Base-by-base conservation (phyloP, 2,329 filamentous ascomycete species). In the Trichoderma koningii region DNA sequence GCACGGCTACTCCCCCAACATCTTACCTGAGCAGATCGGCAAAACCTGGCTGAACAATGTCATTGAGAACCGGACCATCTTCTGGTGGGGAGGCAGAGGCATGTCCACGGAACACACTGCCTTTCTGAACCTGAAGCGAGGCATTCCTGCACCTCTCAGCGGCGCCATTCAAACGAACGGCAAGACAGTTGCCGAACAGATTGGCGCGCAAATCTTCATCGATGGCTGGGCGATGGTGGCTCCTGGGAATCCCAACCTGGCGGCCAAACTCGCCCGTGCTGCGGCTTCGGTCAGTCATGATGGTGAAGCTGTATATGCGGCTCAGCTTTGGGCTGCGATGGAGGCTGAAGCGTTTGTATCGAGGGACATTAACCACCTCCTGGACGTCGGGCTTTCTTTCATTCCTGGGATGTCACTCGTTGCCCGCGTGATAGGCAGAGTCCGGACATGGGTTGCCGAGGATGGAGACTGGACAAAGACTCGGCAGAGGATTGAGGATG, bases 41-140 rank as follows among this genome's bases (percentile, higher is more conserved):
- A 61, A 65, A 53, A 67, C 66, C 10, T 68, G 66, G 66, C 52
- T 68, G 9, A 68, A 68, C 15, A 41, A 68, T 28, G 52, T 68
- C 23, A 59, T 68, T 38, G 65, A 68, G 47, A 53, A 68, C 10
- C 70, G 69, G 1, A 73, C 74, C 5, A 69, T 77, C 53, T 74
- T 78, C 44, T 78, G 76, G 76, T 78, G 76, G 76, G 76, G 76
- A 5, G 77, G 77, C 14, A 70, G 70, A 10, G 77, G 77, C 5
- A 71, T 78, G 7, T 76, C 73, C 1, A 78, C 77, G 0, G 77
- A 78, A 64, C 76, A 78, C 56, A 78, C 77, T 15, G 74, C 75
- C 9, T 78, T 70, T 51, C 68, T 77, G 1, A 78, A 80, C 61
- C 68, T 80, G 17, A 75, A 76, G 67, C 69, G 69, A 7, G 75